Evolutionary conservation across 371 early-diverging fungal species (phyloP), one percentile per base, ranked within the genome.

Genomic region (Dichotomocladium elegans): DNA sequence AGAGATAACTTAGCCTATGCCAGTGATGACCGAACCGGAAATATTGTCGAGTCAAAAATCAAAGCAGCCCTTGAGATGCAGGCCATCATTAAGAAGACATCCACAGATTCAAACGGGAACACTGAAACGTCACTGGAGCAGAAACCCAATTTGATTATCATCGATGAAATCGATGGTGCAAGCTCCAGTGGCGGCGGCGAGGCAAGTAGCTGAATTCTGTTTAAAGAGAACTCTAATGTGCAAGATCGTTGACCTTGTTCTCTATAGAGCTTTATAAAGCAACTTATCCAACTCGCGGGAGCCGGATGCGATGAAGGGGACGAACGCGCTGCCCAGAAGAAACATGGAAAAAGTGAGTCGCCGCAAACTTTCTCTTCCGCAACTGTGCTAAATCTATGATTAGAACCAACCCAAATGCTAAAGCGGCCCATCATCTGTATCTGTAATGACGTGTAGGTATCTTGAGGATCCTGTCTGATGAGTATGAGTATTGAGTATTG

Each of bases 111-210:
- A 8, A 37, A 27, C n/a, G 49, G 53, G 10, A 60, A 53, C 3
- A 31, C 35, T 3, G 46, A 53, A 2, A 63, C 61, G 57, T 24
- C 53, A 5, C 59, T 76, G 66, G 46, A 57, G 1, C 72, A 78
- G 33, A 87, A 81, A 54, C 97, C 97, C 14, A 92, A 88, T 51
- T 58, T 95, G 21, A 63, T 97, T 19, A 82, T 98, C 30, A 91
- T 98, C 57, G 99, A 98, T 66, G 99, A 97, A 69, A 93, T 98
- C 57, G 99, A 98, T 70, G 99, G 99, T 33, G 96, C 86, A 0
- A 88, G 90, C 31, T 64, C 77, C 2, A 79, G 85, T 31, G 77
- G 79, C 21, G 87, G 89, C 5, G 86, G 81, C 22, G 78, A 77
- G 29, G 75, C 67, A 62, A 41, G 28, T 30, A 25, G 14, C 22